Conservation (phyloP, 139 green algal species). For the Micractinium sp. region DNA sequence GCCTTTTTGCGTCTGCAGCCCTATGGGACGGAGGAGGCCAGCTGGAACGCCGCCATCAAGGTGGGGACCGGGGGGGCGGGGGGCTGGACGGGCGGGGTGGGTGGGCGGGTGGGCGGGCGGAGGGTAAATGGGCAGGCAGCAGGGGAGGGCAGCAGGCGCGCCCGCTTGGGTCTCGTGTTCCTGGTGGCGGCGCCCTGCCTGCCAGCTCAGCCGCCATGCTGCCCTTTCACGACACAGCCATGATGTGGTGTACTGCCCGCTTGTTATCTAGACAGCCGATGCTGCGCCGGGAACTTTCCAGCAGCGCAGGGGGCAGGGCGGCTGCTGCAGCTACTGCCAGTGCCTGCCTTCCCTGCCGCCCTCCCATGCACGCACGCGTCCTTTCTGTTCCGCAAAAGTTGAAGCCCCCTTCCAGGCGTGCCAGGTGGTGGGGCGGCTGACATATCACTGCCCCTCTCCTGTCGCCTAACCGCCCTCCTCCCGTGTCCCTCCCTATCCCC, state of each 20-base stretch:
- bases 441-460: not conserved
- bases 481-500: not conserved
- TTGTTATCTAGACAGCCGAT: too few relatives aligned
- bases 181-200: too few relatives aligned
- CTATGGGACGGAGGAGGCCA: conserved; percentile 54
- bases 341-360: too few relatives aligned
- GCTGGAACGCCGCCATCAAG: conserved; percentile 53
- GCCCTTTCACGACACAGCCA: too few relatives aligned
- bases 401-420: not conserved
- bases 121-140: not conserved
- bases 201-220: not conserved
- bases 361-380: too few relatives aligned
- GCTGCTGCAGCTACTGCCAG: too few relatives aligned
- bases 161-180: not conserved
- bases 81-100: not conserved
- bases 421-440: not conserved
- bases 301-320: too few relatives aligned
- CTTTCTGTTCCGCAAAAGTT: not conserved
- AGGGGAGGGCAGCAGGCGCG: not conserved
- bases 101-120: not conserved
- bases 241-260: too few relatives aligned
- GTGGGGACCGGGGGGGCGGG: not conserved
- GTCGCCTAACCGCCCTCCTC: not conserved
- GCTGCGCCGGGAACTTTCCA: too few relatives aligned
- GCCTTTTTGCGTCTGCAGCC: conserved; percentile 85